Percentiles rank a stretch among this genome's conserved stretches.
These are phyloP conservation scores for Phytophthora sojae DNA, from an alignment of 352 stramenopile species.

Conservation along the genomic window DNA sequence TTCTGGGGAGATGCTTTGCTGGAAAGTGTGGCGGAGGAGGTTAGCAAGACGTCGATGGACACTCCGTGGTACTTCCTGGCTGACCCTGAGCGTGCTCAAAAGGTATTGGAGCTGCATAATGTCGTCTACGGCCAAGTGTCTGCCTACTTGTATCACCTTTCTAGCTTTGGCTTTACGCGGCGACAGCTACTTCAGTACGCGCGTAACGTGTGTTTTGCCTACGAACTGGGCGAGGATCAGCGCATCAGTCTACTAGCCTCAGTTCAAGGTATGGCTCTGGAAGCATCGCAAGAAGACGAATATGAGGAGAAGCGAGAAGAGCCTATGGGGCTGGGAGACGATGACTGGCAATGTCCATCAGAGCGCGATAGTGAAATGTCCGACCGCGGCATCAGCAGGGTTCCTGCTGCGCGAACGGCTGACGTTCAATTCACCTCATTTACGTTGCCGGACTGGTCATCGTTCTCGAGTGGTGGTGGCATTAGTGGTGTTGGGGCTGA, in stretches of 20 bases:
- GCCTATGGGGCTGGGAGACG: constrained; percentile 35
- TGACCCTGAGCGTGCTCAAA: constrained; percentile 63
- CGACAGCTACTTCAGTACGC: constrained; percentile 79
- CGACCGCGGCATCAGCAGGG: constrained; percentile 27
- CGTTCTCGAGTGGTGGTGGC: constrained; percentile 39
- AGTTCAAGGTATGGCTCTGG: constrained; percentile 51
- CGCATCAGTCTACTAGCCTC: constrained; percentile 72
- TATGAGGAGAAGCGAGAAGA: constrained; percentile 49
- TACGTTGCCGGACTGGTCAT: constrained; percentile 69
- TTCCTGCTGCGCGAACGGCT: constrained; percentile 32
- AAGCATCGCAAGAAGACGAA: constrained; percentile 45
- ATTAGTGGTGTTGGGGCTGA: constrained; percentile 23
- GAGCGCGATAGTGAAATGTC: constrained; percentile 35
- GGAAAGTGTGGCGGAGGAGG: constrained; percentile 77
- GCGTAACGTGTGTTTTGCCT: constrained; percentile 80
- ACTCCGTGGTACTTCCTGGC: constrained; percentile 74
- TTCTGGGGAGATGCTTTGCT: constrained; percentile 83
- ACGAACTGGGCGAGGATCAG: constrained; percentile 83
- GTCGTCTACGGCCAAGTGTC: constrained; percentile 79
- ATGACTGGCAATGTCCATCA: constrained; percentile 21
- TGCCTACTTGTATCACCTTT: constrained; percentile 81
- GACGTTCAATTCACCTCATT: constrained; percentile 74
- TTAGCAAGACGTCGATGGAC: constrained; percentile 74
- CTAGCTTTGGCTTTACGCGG: constrained; percentile 71
- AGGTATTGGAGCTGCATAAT: constrained; percentile 82